Evolutionary conservation across 768 basidiomycete species (phyloP).

Genomic region (Termitomyces sp.): DNA sequence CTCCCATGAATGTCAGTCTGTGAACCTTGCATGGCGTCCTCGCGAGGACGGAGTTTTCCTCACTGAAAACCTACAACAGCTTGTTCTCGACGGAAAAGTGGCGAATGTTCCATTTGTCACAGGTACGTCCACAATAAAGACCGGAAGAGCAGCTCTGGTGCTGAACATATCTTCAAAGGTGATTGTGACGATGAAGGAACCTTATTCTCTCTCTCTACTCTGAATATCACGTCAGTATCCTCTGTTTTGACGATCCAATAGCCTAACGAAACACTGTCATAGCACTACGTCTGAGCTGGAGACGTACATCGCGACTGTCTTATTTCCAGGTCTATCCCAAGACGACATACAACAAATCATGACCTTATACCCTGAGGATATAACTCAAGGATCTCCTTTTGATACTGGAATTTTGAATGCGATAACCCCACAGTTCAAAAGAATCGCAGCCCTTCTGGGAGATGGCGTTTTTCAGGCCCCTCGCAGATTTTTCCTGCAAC

Average conservation of each 20-base stretch:
- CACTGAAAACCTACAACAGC: conserved; percentile 32
- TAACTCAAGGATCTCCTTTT: conserved; percentile 42
- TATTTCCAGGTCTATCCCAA: conserved; percentile 14
- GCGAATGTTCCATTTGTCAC: conserved; percentile 45
- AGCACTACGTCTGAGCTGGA: conserved; percentile 21
- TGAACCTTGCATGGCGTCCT: conserved; percentile 41
- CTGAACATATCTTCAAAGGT: conserved; percentile 20
- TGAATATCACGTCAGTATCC: conserved; percentile 42
- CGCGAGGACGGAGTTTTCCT: conserved; percentile 46
- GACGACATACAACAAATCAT: conserved; percentile 15
- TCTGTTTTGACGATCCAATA: background rate
- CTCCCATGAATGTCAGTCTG: conserved; percentile 23
- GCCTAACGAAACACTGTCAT: background rate
- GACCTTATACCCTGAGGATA: conserved; percentile 31
- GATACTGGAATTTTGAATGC: conserved; percentile 35
- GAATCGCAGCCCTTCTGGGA: conserved; percentile 43
- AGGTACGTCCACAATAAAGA: conserved; percentile 19
- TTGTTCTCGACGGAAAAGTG: conserved; percentile 37
- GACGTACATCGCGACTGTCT: conserved; percentile 21
- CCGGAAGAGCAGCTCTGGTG: background rate
- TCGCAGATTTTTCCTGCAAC: conserved; percentile 40
- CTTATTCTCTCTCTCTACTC: conserved; percentile 36
- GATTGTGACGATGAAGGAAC: conserved; percentile 61
- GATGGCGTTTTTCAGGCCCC: conserved; percentile 48
- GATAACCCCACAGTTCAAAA: conserved; percentile 43